Base-by-base conservation (phyloP, 345 rosid genomes). In the Aethionema arabicum region DNA sequence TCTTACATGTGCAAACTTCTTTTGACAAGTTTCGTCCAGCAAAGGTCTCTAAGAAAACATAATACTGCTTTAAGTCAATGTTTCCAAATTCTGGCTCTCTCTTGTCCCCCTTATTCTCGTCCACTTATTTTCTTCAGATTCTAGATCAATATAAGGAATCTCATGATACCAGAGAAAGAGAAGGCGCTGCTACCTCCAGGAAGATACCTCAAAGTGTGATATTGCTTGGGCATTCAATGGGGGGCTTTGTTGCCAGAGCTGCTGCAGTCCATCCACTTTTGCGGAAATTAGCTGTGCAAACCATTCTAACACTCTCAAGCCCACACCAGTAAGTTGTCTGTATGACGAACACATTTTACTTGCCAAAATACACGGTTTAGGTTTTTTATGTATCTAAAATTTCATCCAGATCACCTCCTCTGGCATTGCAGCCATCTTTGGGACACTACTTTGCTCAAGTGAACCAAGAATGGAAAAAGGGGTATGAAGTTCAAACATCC, bases 231-330 rank as follows among this genome's bases (percentile, higher is more conserved):
- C 99, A 93, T 74, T 93, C 99, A 54, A 87, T 93, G 91, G 99
- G 99, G 73, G 99, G 99, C 59, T 90, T 93, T 78, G 97, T 93
- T 75, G 96, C 99, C 65, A 85, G 99, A 84, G 97, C 99, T 67
- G 97, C 95, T 63, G 76, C 83, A 4, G 71, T 87, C 65, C 97
- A 93, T 73, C 97, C 97, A 54, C 77, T 16, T 61, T 74, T 93
- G 57, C 80, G 92, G 76, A 87, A 85, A 74, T 81, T 81, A 56
- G 80, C 92, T 41, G 90, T 93, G 48, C 87, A 83, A 72, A 93
- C 97, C 69, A 68, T 93, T 67, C 79, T 93, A 35, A 93, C 99
- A 7, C 96, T 93, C 76, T 85, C 99, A 79, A 82, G 84, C 59
- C 92, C 99, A 7, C 99, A 93, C 65, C 99, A 93, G 99, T 93